A percentile compares a stretch with the other conserved stretches of the same genome.
Conservation (phyloP, 345 rosid genomes). For the Eucalyptus polyanthemos region DNA sequence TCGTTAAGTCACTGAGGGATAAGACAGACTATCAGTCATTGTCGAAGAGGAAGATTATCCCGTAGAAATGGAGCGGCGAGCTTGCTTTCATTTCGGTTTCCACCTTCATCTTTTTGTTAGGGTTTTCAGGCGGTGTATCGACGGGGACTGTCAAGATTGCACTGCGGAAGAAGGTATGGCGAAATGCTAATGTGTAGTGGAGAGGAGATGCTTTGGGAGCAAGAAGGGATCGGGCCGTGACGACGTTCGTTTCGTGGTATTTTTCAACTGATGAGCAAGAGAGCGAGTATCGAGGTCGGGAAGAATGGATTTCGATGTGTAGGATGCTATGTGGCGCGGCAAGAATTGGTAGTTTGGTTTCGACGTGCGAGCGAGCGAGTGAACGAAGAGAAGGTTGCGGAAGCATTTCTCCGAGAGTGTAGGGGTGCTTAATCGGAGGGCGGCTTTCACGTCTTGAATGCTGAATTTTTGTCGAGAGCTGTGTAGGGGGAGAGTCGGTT, state of each 20-base stretch:
- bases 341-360: not conserved
- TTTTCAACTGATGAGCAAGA: no score
- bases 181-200: no score
- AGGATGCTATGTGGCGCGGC: not conserved
- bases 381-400: not conserved
- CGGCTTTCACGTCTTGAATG: not conserved
- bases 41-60: slow-evolving; percentile 92
- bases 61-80: no score
- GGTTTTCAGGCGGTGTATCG: no score
- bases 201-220: no score
- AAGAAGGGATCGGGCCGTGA: no score
- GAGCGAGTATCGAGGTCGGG: not conserved
- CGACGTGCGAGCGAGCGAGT: not conserved
- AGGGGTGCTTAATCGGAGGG: not conserved
- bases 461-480: not conserved
- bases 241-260: no score
- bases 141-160: no score
- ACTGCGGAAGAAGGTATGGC: no score
- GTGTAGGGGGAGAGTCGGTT: not conserved
- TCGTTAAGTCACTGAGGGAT: slow-evolving; percentile 77
- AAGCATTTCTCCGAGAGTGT: not conserved
- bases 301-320: not conserved
- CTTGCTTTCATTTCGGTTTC: no score
- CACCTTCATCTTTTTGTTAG: no score
- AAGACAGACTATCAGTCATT: slow-evolving; percentile 75